Base-by-base conservation (phyloP, 805 yeast species). In the Nakazawaea anatomiae region DNA sequence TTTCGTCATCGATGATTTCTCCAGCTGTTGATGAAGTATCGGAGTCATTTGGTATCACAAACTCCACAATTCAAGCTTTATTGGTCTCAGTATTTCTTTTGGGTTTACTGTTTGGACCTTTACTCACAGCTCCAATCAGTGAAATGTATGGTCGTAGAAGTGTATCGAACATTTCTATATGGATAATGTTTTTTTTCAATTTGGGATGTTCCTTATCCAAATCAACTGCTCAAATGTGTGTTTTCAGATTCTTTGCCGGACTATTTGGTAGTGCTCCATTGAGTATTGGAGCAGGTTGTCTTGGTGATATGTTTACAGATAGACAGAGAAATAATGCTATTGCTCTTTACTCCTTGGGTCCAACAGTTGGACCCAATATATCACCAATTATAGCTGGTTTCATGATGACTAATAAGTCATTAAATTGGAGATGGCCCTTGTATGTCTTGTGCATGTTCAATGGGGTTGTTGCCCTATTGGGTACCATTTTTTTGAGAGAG, bases 61-160 rank as follows among this genome's bases (percentile, higher is more conserved):
- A 70, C 41, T 48, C 69, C 0, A 68, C 74, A 2, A 73, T 82
- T 2, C 66, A 73, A 42, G 70, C 83, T 0, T 66, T 83, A 55
- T 77, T 80, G 31, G 83, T 85, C 4, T 77, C 87, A 0, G 74
- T 85, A 36, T 83, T 80, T 70, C 75, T 85, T n/a, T 71, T 83
- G 57, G 88, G 89, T 1, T 74, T 87, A 74, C 89, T 88, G 0
- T 54, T 79, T 25, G 85, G 85, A 10, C 89, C 90, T 1, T 64
- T 85, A 46, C 58, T 85, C 34, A 69, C 83, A 52, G 85, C 88
- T 1, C 91, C 91, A 2, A 58, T 86, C 10, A 78, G 86, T 43
- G 92, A 86, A 60, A 70, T 82, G 53, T 75, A 77, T 54, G 92
- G 91, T 2, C 67, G 91, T 41, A 70, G 74, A 52, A 61, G 73